Evolutionary conservation across 306 rosid species (phyloP), one percentile per base, ranked within the genome.

Genomic region (Sophora flavescens): DNA sequence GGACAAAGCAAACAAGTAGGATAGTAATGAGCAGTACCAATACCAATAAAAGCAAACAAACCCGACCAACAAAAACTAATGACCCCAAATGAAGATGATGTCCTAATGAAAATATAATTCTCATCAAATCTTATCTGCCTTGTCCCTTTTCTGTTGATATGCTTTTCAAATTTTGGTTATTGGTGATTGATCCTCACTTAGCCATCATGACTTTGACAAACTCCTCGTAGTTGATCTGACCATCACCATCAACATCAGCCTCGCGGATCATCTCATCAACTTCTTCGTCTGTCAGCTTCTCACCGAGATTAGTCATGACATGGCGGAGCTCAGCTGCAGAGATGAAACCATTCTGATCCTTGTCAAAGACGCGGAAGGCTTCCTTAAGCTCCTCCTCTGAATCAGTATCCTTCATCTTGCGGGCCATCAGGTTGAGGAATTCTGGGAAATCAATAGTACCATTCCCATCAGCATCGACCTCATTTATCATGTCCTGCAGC

Each of bases 301-400:
- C 97, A 0, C 97, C 97, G 0, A 91, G 93, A 67, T 91, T 91
- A 42, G 93, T 89, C 97, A 91, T 89, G 11, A 91, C 97, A 16
- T 89, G 97, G 70, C 97, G 93, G 39, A 91, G 92, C 87, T 91
- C 97, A 36, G 97, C 97, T 3, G 97, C 97, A 36, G 97, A 89
- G 80, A 91, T 91, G 92, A 91, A 91, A 39, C 97, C 97, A 66
- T 91, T 87, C 80, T 91, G 97, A 64, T 91, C 97, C 91, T 87
- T 91, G 84, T 91, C 97, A 0, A 91, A 91, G 76, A 91, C 93
- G 2, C 92, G 89, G 87, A 91, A 91, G 4, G 97, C 97, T 70
- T 89, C 93, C 90, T 89, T 91, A 61, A 91, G 92, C 83, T 91
- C 97, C 82, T 91, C 93, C 86, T 91, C 93, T 0, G 92, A 89